These are phyloP conservation scores for Penicillium turbatum DNA, from an alignment of 495 filamentous ascomycete species.

Conservation along the genomic window DNA sequence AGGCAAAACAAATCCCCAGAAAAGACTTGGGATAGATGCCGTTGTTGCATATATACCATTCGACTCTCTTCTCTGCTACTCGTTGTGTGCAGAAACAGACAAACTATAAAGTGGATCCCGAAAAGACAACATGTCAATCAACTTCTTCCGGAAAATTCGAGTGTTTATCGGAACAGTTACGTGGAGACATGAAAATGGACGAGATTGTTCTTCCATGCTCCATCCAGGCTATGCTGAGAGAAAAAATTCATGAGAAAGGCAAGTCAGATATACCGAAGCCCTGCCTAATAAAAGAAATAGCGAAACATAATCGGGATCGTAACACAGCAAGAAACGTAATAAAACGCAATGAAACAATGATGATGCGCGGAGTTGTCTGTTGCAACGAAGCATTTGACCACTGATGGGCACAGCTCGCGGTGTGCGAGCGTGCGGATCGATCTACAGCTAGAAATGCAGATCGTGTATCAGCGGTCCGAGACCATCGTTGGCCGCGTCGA, in stretches of 20 bases:
- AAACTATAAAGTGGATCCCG: too few relatives aligned
- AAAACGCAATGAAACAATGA: constrained; percentile 8
- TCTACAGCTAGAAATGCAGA: constrained; percentile 9
- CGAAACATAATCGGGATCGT: constrained; percentile 9
- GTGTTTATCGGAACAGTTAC: constrained; percentile 4
- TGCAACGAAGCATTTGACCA: constrained; percentile 1
- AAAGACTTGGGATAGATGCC: not conserved
- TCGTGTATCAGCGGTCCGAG: constrained; percentile 10
- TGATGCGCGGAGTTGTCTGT: constrained; percentile 4
- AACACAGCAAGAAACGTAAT: constrained; percentile 12
- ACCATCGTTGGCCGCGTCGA: constrained; percentile 4
- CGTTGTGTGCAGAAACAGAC: not conserved
- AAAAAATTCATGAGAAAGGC: constrained; percentile 14
- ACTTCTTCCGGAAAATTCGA: not conserved
- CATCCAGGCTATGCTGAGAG: constrained; percentile 44
- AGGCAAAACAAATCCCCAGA: not conserved
- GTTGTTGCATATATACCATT: too few relatives aligned
- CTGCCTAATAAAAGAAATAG: constrained; percentile 13
- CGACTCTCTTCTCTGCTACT: not conserved
- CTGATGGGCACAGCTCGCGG: constrained; percentile 9
- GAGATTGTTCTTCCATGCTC: constrained; percentile 43
- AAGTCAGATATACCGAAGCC: constrained; percentile 6
- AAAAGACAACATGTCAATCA: not conserved
- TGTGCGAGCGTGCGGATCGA: constrained; percentile 8
- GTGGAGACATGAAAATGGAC: constrained; percentile 9